phyloP scores from a whole-genome alignment of 495 filamentous ascomycete genomes.

The Hamigera avellanea region DNA sequence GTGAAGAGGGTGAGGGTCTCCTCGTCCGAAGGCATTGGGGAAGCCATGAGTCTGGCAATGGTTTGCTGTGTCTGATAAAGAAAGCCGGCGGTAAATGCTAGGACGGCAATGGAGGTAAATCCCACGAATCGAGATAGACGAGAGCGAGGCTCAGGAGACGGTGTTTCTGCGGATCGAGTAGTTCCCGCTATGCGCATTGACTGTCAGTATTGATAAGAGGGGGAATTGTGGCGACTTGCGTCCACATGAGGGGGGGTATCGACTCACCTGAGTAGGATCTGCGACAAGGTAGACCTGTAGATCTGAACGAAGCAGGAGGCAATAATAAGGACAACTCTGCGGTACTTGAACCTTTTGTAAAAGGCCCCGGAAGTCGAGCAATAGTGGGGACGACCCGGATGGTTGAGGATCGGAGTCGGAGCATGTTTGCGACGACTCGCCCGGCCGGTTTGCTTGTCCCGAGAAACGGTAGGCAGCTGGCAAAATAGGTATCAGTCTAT shows the following conservation, averaged over 20 bases:
- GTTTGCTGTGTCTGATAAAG: slow-evolving; percentile 14
- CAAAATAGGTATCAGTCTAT: no score
- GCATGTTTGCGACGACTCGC: no score
- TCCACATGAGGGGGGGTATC: no score
- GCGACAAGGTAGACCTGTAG: not conserved
- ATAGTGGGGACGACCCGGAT: slow-evolving; percentile 10
- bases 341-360: slow-evolving; percentile 6
- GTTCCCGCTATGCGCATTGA: slow-evolving; percentile 7
- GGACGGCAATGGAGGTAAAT: slow-evolving; percentile 26
- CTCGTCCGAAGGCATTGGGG: slow-evolving; percentile 47
- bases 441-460: no score
- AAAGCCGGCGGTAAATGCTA: slow-evolving; percentile 25
- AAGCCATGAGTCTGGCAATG: slow-evolving; percentile 30
- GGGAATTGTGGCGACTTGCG: no score
- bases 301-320: no score
- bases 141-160: slow-evolving; percentile 15
- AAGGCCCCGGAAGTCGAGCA: not conserved
- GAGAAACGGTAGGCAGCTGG: no score
- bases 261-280: slow-evolving; percentile 5
- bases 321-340: slow-evolving; percentile 1
- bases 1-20: slow-evolving; percentile 59
- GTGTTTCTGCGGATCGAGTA: slow-evolving; percentile 2
- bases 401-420: slow-evolving; percentile 7
- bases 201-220: no score
- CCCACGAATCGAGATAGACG: slow-evolving; percentile 25